Evolutionary conservation across 768 basidiomycete species (phyloP).

Genomic region (Hypholoma fasciculare): DNA sequence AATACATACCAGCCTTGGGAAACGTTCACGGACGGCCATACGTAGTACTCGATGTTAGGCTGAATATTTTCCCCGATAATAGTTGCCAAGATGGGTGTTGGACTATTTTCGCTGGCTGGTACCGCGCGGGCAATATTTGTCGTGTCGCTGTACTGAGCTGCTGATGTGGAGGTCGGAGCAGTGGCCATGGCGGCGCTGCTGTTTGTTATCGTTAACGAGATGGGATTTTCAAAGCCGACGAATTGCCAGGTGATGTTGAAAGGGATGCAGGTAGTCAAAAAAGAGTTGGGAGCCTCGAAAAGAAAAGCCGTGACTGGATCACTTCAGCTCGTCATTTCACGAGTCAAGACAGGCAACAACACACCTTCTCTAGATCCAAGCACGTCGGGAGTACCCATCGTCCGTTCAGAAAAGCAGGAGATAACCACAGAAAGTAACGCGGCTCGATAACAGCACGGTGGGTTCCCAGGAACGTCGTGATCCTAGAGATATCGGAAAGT

Average conservation of each 20-base stretch:
- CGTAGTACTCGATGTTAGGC: slow-evolving; percentile 26
- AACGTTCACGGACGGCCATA: slow-evolving; percentile 48
- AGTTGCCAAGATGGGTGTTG: too few relatives aligned
- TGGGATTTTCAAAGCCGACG: slow-evolving; percentile 23
- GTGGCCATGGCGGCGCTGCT: slow-evolving; percentile 28
- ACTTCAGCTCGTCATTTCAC: not conserved
- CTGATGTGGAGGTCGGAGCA: slow-evolving; percentile 6
- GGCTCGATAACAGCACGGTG: not conserved
- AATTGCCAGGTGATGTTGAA: slow-evolving; percentile 39
- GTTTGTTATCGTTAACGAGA: slow-evolving; percentile 42
- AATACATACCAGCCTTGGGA: slow-evolving; percentile 51
- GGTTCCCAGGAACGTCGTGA: not conserved
- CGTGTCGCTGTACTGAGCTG: not conserved
- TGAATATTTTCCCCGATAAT: too few relatives aligned
- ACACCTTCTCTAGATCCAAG: slow-evolving; percentile 8
- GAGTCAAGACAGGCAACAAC: not conserved
- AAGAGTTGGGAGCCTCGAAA: not conserved
- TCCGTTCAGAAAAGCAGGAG: slow-evolving; percentile 27
- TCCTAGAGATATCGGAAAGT: not conserved
- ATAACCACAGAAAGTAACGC: not conserved
- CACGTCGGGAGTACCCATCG: slow-evolving; percentile 10
- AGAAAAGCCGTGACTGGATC: too few relatives aligned
- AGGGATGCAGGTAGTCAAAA: slow-evolving; percentile 24
- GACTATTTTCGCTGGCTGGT: slow-evolving; percentile 14
- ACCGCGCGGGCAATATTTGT: slow-evolving; percentile 9